These are phyloP conservation scores for Adenanthera pavonina DNA, from an alignment of 306 rosid species.

Conservation along the genomic window DNA sequence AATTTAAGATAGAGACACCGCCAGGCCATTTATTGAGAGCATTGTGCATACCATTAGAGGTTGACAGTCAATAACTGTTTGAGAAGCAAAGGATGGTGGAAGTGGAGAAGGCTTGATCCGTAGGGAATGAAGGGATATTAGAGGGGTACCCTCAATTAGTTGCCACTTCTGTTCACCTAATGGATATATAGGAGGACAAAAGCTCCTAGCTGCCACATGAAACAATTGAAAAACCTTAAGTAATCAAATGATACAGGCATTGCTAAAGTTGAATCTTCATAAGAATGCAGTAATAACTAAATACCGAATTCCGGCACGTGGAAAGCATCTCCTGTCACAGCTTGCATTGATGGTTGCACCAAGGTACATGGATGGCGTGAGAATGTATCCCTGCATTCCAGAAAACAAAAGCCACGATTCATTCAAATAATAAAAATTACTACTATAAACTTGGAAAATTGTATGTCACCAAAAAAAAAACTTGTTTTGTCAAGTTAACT, in stretches of 20 bases:
- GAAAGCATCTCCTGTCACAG: slow-evolving; percentile 49
- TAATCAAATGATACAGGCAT: slow-evolving; percentile 26
- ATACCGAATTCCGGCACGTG: slow-evolving; percentile 81
- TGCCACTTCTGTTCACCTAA: slow-evolving; percentile 79
- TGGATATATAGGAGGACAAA: slow-evolving; percentile 95
- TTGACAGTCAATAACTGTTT: slow-evolving; percentile 87
- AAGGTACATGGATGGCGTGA: slow-evolving; percentile 86
- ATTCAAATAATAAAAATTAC: slow-evolving; percentile 2
- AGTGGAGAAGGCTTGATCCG: slow-evolving; percentile 81
- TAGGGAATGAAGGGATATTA: slow-evolving; percentile 77
- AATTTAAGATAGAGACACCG: slow-evolving; percentile 11
- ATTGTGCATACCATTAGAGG: slow-evolving; percentile 72
- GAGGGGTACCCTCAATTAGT: slow-evolving; percentile 67
- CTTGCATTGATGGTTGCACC: slow-evolving; percentile 84
- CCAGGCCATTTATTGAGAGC: slow-evolving; percentile 31
- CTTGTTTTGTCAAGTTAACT: slow-evolving; percentile 11
- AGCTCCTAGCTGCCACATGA: slow-evolving; percentile 71
- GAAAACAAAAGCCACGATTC: slow-evolving; percentile 38
- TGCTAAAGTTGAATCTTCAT: slow-evolving; percentile 20
- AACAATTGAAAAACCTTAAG: slow-evolving; percentile 36
- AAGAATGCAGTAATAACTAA: slow-evolving; percentile 27
- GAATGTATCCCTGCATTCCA: slow-evolving; percentile 81
- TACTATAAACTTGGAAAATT: slow-evolving; percentile 1
- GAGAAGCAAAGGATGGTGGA: slow-evolving; percentile 88
- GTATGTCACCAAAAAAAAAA: background rate